These are phyloP conservation scores for Cicer pinnatifidum DNA, from an alignment of 306 rosid species.

Conservation along the genomic window DNA sequence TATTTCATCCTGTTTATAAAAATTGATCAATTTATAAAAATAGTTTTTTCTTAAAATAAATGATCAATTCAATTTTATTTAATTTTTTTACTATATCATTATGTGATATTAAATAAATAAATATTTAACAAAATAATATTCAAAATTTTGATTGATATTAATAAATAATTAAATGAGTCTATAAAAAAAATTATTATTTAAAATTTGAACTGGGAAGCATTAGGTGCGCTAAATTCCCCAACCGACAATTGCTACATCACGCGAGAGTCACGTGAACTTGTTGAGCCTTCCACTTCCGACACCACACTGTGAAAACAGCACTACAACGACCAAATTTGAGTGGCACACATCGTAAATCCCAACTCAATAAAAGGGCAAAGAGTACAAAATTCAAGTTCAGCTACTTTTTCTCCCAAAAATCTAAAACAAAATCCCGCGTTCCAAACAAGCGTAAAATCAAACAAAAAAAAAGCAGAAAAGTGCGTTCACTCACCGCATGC, in stretches of 20 bases:
- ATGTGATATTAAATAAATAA: too few species aligned
- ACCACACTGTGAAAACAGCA: constrained; percentile 28
- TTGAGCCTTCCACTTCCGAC: not conserved
- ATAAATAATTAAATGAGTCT: too few species aligned
- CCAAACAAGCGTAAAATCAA: constrained; percentile 38
- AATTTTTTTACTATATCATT: too few species aligned
- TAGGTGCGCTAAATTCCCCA: not conserved
- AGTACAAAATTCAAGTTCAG: constrained; percentile 26
- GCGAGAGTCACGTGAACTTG: constrained; percentile 41
- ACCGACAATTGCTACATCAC: constrained; percentile 31
- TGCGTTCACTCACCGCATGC: constrained; percentile 44
- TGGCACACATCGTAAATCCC: constrained; percentile 37
- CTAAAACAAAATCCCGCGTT: constrained; percentile 60
- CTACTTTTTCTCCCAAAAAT: not conserved
- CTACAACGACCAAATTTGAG: constrained; percentile 10
- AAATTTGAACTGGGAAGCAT: too few species aligned
- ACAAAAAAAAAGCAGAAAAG: constrained; percentile 34
- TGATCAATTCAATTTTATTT: too few species aligned
- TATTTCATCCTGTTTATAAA: too few species aligned
- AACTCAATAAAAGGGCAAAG: constrained; percentile 27
- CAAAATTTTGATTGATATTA: too few species aligned
- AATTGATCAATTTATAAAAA: too few species aligned
- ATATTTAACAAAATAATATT: too few species aligned
- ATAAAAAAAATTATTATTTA: too few species aligned
- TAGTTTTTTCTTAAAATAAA: too few species aligned